phyloP scores from a whole-genome alignment of 352 stramenopile genomes.

The Phytophthora syringae region DNA sequence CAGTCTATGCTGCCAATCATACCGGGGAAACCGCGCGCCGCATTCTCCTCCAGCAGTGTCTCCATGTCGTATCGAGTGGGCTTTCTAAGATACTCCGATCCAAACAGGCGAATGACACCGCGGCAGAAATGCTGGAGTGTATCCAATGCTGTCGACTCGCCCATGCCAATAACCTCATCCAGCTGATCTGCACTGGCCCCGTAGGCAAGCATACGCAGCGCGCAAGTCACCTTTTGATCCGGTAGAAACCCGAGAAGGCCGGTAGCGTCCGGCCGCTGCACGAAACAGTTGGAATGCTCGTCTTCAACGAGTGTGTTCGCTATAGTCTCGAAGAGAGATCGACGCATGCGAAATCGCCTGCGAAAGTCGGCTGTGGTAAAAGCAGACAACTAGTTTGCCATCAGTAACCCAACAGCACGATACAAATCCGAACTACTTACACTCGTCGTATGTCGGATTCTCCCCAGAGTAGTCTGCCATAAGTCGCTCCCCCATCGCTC shows the following conservation, averaged over 20 bases:
- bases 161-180: not conserved
- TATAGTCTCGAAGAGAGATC: not conserved
- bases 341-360: not conserved
- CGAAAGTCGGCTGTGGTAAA: not conserved
- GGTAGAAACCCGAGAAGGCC: not conserved
- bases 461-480: not conserved
- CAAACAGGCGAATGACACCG: not conserved
- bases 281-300: not conserved
- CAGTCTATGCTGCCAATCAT: not conserved
- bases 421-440: not conserved
- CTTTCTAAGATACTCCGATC: not conserved
- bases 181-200: conserved; percentile 1
- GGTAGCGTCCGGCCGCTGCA: not conserved
- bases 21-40: not conserved
- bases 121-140: not conserved
- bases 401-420: not conserved
- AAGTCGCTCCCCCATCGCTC: not conserved
- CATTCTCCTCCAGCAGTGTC: not conserved
- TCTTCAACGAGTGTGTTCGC: not conserved
- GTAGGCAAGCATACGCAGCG: not conserved
- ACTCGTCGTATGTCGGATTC: not conserved
- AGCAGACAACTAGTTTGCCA: not conserved
- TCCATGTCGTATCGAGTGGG: not conserved
- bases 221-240: not conserved
- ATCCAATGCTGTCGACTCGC: not conserved